These are phyloP conservation scores for Eimeria maxima DNA, from an alignment of 169 alveolate genomes.

Conservation along the genomic window DNA sequence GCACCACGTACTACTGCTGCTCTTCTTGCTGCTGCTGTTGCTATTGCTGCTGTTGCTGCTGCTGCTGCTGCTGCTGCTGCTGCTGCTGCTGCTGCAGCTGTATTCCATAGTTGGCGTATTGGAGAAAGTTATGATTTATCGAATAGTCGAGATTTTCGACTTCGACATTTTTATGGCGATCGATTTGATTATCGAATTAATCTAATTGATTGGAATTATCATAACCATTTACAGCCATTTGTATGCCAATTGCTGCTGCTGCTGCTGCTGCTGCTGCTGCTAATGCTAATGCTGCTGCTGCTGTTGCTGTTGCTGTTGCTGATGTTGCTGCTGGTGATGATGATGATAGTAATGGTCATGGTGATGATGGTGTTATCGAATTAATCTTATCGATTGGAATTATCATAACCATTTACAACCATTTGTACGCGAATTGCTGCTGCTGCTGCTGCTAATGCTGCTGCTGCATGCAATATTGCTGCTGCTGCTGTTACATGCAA, in stretches of 20 bases:
- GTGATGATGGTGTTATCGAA: slow-evolving; percentile 91
- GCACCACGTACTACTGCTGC: too few relatives aligned
- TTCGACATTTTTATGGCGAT: slow-evolving; percentile 89
- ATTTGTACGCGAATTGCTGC: background rate
- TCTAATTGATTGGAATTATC: slow-evolving; percentile 92
- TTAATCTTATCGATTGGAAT: slow-evolving; percentile 93
- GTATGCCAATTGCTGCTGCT: background rate
- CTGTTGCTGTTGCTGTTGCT: background rate
- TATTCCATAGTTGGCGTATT: slow-evolving; percentile 84
- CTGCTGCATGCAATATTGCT: background rate
- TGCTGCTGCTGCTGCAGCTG: slow-evolving; percentile 50
- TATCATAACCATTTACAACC: slow-evolving; percentile 76
- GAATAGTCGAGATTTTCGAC: slow-evolving; percentile 90
- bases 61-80: slow-evolving; percentile 39
- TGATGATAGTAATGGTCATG: too few relatives aligned
- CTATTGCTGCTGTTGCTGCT: background rate
- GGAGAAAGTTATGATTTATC: slow-evolving; percentile 89
- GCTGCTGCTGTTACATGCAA: background rate
- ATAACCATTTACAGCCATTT: background rate
- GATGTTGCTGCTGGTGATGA: background rate
- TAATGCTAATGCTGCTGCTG: background rate
- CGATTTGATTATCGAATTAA: slow-evolving; percentile 92
- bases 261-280: background rate
- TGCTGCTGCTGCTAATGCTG: background rate
- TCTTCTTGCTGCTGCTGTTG: too few relatives aligned